Evolutionary conservation across 2,329 filamentous ascomycete genomes (phyloP), one percentile per base, ranked within the genome.

Genomic region (Fusarium beomiforme): DNA sequence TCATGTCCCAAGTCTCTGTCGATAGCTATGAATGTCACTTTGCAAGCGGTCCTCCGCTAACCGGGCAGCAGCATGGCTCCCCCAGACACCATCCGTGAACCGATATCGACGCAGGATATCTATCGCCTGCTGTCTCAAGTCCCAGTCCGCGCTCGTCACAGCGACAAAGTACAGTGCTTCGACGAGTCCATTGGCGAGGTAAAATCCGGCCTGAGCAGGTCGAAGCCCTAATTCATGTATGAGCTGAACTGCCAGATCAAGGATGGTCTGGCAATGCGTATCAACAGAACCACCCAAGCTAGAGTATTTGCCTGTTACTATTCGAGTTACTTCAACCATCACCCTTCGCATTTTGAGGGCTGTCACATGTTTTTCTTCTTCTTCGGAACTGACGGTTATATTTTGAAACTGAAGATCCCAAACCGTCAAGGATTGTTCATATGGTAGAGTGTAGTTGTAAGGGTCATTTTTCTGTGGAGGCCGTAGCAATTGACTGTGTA

Each of bases 281-380:
- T 60, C 58, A 1, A 24, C 1, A 2, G 2, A 33, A 5, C 0
- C 14, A 4, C 7, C 1, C 16, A 1, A 1, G 17, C 4, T 4
- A 7, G 6, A 1, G 0, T 3, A 4, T 5, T 5, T 6, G 10
- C 6, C 13, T 1, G 14, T 0, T 12, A 17, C 26, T 3, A 24
- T 9, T 0, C 57, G 4, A 1, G 21, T 39, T 1, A 36, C 39
- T 21, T 44, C 6, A 6, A 58, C 24, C 41, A 60, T 14, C 6
- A 0, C 6, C 6, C 58, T n/a, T 19, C 58, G 17, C 58, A 60
- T 58, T 1, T 8, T 17, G 0, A 60, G 31, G 0, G 51, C 39
- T 0, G 24, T 60, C 6, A 60, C 29, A 16, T 60, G 39, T 2
- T 21, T 33, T 0, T 7, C 10, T 8, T 60, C 17, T 5, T 57